Percentiles rank a stretch among this genome's conserved stretches.
Conservation (phyloP, 1,284 basidiomycete species). For the Ceratobasidium sp. region DNA sequence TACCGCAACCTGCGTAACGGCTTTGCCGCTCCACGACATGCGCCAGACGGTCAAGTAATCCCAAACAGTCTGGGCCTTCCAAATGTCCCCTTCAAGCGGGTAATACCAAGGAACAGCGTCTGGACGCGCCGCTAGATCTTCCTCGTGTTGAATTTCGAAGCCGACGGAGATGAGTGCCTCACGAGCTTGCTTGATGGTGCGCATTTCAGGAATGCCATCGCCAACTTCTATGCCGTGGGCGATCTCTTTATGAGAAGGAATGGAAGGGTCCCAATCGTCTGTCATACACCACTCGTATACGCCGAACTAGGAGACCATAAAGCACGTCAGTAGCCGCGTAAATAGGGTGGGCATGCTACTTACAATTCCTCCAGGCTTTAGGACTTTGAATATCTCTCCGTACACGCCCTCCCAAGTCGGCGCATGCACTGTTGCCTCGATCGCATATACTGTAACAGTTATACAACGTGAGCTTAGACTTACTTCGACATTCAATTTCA, state of each 20-base stretch:
- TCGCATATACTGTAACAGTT: slow-evolving; percentile 93
- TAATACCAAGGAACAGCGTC: slow-evolving; percentile 95
- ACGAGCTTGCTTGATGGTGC: slow-evolving; percentile 76
- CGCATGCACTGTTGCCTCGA: slow-evolving; percentile 97
- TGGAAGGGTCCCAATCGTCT: slow-evolving; percentile 89
- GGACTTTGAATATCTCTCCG: slow-evolving; percentile 90
- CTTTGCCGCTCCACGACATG: slow-evolving; percentile 88
- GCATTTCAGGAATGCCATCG: slow-evolving; percentile 98
- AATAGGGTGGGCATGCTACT: slow-evolving; percentile 58
- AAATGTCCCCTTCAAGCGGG: slow-evolving; percentile 92
- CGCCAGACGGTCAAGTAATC: slow-evolving; percentile 90
- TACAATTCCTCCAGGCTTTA: slow-evolving; percentile 96
- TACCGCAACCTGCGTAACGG: slow-evolving; percentile 86
- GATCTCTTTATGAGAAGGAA: slow-evolving; percentile 89
- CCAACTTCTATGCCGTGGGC: slow-evolving; percentile 93
- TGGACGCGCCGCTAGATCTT: slow-evolving; percentile 89
- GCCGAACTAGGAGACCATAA: slow-evolving; percentile 81
- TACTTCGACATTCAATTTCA: slow-evolving; percentile 79
- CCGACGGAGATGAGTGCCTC: slow-evolving; percentile 87
- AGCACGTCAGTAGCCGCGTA: background rate
- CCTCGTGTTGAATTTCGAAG: slow-evolving; percentile 90
- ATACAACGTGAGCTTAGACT: slow-evolving; percentile 85
- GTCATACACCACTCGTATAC: slow-evolving; percentile 99
- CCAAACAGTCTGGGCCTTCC: slow-evolving; percentile 93
- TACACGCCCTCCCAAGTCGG: slow-evolving; percentile 97